A percentile compares a stretch with the other conserved stretches of the same genome.
Evolutionary conservation across 2,329 filamentous ascomycete species (phyloP).

Genomic region (Neofusicoccum ribis): DNA sequence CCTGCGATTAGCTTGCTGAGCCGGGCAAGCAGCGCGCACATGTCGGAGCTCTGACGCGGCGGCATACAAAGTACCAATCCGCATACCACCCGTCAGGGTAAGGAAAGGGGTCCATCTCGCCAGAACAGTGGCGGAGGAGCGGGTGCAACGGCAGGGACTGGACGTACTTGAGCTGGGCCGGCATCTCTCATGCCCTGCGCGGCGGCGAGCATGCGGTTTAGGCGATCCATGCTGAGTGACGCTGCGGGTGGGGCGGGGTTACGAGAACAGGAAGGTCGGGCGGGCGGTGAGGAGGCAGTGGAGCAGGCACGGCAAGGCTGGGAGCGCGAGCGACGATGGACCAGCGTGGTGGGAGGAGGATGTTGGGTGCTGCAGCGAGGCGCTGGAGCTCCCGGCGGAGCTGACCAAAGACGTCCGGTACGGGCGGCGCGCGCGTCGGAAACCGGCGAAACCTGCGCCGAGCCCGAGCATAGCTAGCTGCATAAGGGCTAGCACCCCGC

Average conservation of each 20-base stretch:
- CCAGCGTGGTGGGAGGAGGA: slow-evolving; percentile 2
- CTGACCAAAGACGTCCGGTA: not conserved
- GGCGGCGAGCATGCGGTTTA: slow-evolving; percentile 81
- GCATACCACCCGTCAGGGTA: slow-evolving; percentile 18
- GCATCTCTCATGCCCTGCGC: slow-evolving; percentile 67
- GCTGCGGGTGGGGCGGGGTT: slow-evolving; percentile 6
- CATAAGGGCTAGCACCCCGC: not conserved
- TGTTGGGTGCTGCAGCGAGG: slow-evolving; percentile 7
- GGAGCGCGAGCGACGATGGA: not conserved
- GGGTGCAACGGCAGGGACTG: slow-evolving; percentile 18
- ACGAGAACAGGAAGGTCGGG: slow-evolving; percentile 11
- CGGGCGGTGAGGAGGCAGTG: slow-evolving; percentile 1
- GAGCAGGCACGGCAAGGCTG: slow-evolving; percentile 5
- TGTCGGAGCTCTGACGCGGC: not conserved
- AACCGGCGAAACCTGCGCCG: slow-evolving; percentile 7
- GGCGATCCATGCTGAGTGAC: slow-evolving; percentile 71
- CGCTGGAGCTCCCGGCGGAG: slow-evolving; percentile 16
- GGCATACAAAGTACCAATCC: slow-evolving; percentile 20
- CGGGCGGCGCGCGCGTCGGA: slow-evolving; percentile 5
- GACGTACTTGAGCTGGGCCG: slow-evolving; percentile 63
- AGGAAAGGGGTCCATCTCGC: slow-evolving; percentile 19
- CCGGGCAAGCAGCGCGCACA: not conserved
- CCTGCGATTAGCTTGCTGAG: not conserved
- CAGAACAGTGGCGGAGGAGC: slow-evolving; percentile 3
- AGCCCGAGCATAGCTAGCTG: not conserved